Percentiles rank a stretch among this genome's conserved stretches.
Conservation (phyloP, 441 rosid genomes). For the Syzygium syzygioides region DNA sequence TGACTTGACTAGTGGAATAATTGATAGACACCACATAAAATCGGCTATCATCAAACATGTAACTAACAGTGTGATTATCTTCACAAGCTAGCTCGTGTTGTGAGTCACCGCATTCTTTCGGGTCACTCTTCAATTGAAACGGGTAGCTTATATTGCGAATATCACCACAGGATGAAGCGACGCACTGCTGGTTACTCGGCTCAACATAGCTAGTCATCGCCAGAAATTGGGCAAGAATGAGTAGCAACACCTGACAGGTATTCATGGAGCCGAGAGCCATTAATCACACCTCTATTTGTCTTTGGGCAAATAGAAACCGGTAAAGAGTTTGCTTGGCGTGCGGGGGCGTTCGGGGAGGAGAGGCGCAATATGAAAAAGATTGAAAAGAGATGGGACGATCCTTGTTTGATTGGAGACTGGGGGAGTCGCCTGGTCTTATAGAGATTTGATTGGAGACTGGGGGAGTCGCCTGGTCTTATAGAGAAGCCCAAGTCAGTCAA, state of each 20-base stretch:
- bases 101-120: fast-evolving
- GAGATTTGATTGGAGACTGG: neutral
- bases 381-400: too few species aligned
- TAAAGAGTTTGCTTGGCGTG: too few species aligned
- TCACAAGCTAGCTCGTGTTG: fast-evolving
- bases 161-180: neutral
- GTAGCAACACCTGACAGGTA: too few species aligned
- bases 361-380: too few species aligned
- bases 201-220: too few species aligned
- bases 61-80: fast-evolving
- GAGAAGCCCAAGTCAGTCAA: neutral
- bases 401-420: too few species aligned
- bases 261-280: too few species aligned
- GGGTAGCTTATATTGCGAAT: fast-evolving
- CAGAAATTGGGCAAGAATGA: too few species aligned
- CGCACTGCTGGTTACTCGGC: fast-evolving
- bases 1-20: neutral
- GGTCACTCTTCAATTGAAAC: fast-evolving
- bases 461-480: neutral
- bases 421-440: neutral
- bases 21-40: neutral
- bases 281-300: neutral
- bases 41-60: fast-evolving
- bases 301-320: neutral
- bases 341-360: too few species aligned